phyloP scores from a whole-genome alignment of 768 basidiomycete species.

The Tephrocybe rancida region DNA sequence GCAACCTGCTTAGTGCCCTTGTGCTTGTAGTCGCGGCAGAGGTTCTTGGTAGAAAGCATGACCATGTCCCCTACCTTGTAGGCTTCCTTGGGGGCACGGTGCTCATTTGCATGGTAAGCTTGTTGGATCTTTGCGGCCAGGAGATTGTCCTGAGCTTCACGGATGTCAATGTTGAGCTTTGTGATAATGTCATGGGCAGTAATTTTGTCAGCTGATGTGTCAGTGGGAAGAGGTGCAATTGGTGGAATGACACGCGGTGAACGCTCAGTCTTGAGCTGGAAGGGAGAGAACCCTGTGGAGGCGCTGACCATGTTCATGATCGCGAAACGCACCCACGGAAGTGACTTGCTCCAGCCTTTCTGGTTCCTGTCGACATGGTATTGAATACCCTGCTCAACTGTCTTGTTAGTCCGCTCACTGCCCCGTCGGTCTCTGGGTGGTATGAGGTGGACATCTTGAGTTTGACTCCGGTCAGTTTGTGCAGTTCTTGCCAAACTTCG shows the following conservation, averaged over 20 bases:
- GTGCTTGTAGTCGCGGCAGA: slow-evolving; percentile 20
- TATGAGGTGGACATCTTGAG: slow-evolving; percentile 35
- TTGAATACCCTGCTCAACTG: slow-evolving; percentile 28
- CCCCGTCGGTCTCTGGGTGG: slow-evolving; percentile 41
- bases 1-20: slow-evolving; percentile 25
- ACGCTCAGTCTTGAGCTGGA: not conserved
- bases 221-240: too few relatives aligned
- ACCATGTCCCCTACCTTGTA: slow-evolving; percentile 22
- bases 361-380: slow-evolving; percentile 32
- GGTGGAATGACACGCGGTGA: too few relatives aligned
- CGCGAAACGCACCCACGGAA: slow-evolving; percentile 30
- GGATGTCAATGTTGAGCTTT: too few relatives aligned
- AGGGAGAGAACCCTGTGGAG: slow-evolving; percentile 8
- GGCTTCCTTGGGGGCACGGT: not conserved
- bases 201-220: too few relatives aligned
- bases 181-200: too few relatives aligned
- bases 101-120: slow-evolving; percentile 19
- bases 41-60: slow-evolving; percentile 28
- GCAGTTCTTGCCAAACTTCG: too few relatives aligned
- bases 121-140: slow-evolving; percentile 10
- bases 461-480: slow-evolving; percentile 27
- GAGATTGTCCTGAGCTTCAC: not conserved
- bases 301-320: slow-evolving; percentile 33
- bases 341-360: slow-evolving; percentile 27
- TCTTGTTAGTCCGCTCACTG: slow-evolving; percentile 37